Evolutionary conservation across 1,139 yeast genomes (phyloP).

Genomic region (Debaryomyces fabryi): DNA sequence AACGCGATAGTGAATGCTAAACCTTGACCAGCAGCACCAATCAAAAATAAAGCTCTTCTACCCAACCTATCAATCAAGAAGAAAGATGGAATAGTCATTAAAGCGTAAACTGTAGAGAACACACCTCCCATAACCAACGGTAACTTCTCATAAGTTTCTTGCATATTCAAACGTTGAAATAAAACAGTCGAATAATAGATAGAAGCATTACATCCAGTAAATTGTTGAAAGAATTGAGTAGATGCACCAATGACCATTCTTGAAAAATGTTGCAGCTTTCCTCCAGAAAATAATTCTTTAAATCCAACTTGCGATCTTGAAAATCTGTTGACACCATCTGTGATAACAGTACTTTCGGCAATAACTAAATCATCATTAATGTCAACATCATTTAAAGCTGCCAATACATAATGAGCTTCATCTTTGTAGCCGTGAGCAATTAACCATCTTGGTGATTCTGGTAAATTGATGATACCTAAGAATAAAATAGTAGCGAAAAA

Average conservation of each 20-base stretch:
- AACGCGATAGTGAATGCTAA: constrained; percentile 43
- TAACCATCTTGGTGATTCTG: constrained; percentile 80
- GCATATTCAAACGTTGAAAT: constrained; percentile 57
- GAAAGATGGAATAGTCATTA: constrained; percentile 65
- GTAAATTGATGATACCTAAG: constrained; percentile 43
- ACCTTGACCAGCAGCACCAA: constrained; percentile 54
- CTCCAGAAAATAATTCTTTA: constrained; percentile 58
- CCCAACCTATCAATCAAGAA: constrained; percentile 65
- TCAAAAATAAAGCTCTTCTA: constrained; percentile 61
- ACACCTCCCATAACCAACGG: constrained; percentile 67
- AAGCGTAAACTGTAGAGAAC: constrained; percentile 61
- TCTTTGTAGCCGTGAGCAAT: constrained; percentile 53
- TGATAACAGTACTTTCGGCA: constrained; percentile 43
- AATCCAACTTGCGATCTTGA: constrained; percentile 41
- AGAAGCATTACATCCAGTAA: constrained; percentile 69
- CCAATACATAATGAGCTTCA: constrained; percentile 50
- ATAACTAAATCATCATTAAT: constrained; percentile 49
- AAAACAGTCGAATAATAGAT: constrained; percentile 68
- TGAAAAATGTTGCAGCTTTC: constrained; percentile 57
- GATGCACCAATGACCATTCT: constrained; percentile 67
- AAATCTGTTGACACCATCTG: constrained; percentile 47
- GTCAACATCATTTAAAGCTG: constrained; percentile 38
- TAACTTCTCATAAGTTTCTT: constrained; percentile 19
- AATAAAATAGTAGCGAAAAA: constrained; percentile 42
- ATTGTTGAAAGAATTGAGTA: constrained; percentile 57